phyloP scores from a whole-genome alignment of 2,329 filamentous ascomycete genomes.

The Colletotrichum siamense region DNA sequence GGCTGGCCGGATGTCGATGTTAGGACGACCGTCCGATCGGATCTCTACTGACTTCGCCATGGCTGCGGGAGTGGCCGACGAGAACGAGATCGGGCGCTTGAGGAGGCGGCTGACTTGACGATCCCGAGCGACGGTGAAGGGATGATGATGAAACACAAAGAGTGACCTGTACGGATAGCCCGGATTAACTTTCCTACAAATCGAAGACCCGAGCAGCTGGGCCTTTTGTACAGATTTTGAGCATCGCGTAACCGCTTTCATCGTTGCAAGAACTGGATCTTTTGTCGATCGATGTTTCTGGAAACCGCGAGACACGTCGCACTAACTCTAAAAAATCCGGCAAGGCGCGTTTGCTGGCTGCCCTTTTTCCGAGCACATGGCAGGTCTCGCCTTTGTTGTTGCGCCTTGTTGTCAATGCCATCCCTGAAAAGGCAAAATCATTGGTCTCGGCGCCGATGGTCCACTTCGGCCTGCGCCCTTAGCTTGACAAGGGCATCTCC shows the following conservation, averaged over 20 bases:
- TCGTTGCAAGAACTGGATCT: neutral
- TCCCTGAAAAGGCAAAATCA: neutral
- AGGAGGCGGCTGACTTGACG: neutral
- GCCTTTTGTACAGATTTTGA: neutral
- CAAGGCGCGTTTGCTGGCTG: neutral
- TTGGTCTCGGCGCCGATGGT: neutral
- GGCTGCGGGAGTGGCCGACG: neutral
- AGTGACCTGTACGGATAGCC: neutral
- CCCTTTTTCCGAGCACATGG: neutral
- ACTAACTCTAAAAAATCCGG: neutral
- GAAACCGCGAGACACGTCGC: constrained; percentile 6
- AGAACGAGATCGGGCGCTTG: neutral
- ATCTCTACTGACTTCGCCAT: neutral
- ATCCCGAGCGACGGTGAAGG: neutral
- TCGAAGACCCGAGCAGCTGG: too few relatives aligned
- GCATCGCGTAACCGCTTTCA: neutral
- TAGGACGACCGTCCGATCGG: neutral
- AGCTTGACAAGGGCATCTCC: neutral
- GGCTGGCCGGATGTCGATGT: neutral
- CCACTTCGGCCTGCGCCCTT: constrained; percentile 3
- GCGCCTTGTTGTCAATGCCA: constrained; percentile 13
- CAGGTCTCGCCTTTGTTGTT: neutral
- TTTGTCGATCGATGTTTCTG: neutral
- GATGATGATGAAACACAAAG: neutral
- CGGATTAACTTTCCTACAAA: neutral